A percentile compares a stretch with the other conserved stretches of the same genome.
These are phyloP conservation scores for Aspergillus homomorphus DNA, from an alignment of 495 filamentous ascomycete species.

Conservation along the genomic window DNA sequence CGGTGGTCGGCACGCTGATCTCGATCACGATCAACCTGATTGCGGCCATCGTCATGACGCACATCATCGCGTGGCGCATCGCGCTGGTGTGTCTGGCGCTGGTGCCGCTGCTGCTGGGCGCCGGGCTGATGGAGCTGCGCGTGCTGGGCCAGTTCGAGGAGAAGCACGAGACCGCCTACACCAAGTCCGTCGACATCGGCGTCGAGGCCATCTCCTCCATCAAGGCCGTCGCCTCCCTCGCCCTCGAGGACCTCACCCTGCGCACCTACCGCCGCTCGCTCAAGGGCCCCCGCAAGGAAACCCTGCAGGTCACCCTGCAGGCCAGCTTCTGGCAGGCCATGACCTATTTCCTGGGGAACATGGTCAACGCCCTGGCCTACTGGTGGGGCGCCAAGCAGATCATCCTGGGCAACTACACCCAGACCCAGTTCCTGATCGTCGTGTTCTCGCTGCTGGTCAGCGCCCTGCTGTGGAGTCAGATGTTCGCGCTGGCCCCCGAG, in stretches of 20 bases:
- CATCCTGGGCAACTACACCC: slow-evolving; percentile 52
- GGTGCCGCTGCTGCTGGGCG: slow-evolving; percentile 43
- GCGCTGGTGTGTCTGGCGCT: slow-evolving; percentile 38
- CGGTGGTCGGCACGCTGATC: slow-evolving; percentile 44
- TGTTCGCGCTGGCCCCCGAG: slow-evolving; percentile 64
- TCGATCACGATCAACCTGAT: slow-evolving; percentile 46
- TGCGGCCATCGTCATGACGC: slow-evolving; percentile 41
- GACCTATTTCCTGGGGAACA: slow-evolving; percentile 49
- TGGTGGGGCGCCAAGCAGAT: slow-evolving; percentile 68
- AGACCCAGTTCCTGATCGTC: slow-evolving; percentile 63
- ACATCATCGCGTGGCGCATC: slow-evolving; percentile 45
- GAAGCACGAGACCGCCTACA: slow-evolving; percentile 53
- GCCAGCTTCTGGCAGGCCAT: slow-evolving; percentile 53
- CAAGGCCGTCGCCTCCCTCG: slow-evolving; percentile 53
- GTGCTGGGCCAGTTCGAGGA: slow-evolving; percentile 55
- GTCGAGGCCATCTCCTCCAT: slow-evolving; percentile 52
- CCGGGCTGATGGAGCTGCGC: slow-evolving; percentile 51
- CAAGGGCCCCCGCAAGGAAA: slow-evolving; percentile 46
- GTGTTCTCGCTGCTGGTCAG: slow-evolving; percentile 54
- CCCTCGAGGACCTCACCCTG: slow-evolving; percentile 42
- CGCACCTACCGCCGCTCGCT: slow-evolving; percentile 37
- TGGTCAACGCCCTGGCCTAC: slow-evolving; percentile 63
- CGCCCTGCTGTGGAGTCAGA: slow-evolving; percentile 62
- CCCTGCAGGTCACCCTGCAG: slow-evolving; percentile 42
- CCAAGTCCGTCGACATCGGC: slow-evolving; percentile 48